Base-by-base conservation (phyloP, 345 rosid genomes). In the Hirschfeldia incana region DNA sequence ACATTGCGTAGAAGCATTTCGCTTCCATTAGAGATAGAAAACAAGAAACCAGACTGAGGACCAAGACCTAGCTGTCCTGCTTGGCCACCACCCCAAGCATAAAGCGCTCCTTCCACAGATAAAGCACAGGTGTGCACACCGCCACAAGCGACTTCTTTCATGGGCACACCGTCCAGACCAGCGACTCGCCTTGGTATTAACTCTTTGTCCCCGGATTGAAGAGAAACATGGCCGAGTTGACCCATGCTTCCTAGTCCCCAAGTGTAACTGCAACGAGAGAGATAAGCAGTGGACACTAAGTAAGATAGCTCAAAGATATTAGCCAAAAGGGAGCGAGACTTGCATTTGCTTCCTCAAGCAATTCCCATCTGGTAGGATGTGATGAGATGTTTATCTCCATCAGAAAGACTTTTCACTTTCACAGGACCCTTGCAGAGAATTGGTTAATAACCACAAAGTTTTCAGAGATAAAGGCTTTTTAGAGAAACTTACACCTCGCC, bases 71-170 rank as follows among this genome's bases (percentile, higher is more conserved):
- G 75, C 76, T 95, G 97, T 70, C 98, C 98, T 10, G 85, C 89
- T 78, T 93, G 94, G 80, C 99, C 86, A 80, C 97, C 91, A 66
- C 97, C 99, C 97, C 99, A 95, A 74, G 97, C 97, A 77, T 93
- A 95, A 65, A 95, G 97, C 44, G 97, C 94, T 60, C 97, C 97
- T 67, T 83, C 82, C 57, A 67, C 78, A 75, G 96, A 89, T 74
- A 89, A 83, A 78, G 94, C 97, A 75, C 99, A 95, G 32, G 94
- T 87, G 82, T 93, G 99, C 4, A 91, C 93, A 16, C 98, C 98
- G 29, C 98, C 99, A 85, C 98, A 95, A 9, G 98, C 86, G 58
- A 90, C 88, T 83, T 84, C 89, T 75, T 86, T 88, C 67, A 90
- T 84, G 66, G 71, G 64, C 77, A 89, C 80, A 68, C 90, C 90